These are phyloP conservation scores for Hibiscus syriacus DNA, from an alignment of 345 rosid species.

Conservation along the genomic window DNA sequence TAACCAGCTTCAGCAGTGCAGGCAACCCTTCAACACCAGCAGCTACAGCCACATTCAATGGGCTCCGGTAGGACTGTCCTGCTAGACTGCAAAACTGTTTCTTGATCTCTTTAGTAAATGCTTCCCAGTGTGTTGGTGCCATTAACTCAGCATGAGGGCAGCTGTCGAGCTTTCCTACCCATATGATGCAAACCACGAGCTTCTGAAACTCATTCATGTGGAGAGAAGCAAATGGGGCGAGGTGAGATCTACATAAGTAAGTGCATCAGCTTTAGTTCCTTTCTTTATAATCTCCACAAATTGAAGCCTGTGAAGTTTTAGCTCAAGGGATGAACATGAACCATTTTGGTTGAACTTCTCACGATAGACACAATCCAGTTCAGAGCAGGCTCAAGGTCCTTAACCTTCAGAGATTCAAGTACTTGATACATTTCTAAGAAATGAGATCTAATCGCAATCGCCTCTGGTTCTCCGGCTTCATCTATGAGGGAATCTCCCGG, in stretches of 20 bases:
- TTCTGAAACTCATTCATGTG: conserved; percentile 40
- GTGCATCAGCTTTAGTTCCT: conserved; percentile 43
- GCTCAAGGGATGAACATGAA: conserved; percentile 50
- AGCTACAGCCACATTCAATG: conserved; percentile 41
- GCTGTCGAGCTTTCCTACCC: conserved; percentile 45
- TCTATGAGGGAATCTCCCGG: conserved; percentile 60
- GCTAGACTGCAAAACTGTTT: conserved; percentile 40
- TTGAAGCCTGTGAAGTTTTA: conserved; percentile 48
- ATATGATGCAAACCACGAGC: conserved; percentile 43
- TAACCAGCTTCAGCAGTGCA: conserved; percentile 58
- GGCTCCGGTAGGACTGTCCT: conserved; percentile 46
- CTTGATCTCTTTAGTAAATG: conserved; percentile 38
- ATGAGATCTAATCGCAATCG: conserved; percentile 32
- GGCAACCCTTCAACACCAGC: conserved; percentile 70
- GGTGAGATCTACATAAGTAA: conserved; percentile 46
- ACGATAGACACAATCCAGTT: conserved; percentile 50
- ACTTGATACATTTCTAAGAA: conserved; percentile 48
- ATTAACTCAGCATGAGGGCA: conserved; percentile 48
- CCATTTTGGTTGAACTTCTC: conserved; percentile 39
- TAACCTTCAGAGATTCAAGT: conserved; percentile 46
- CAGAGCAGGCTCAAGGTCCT: conserved; percentile 64
- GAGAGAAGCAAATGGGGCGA: conserved; percentile 34
- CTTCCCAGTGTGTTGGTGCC: conserved; percentile 41
- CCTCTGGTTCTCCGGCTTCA: conserved; percentile 55
- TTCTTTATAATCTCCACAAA: conserved; percentile 55